Base-by-base conservation (phyloP, 2,329 filamentous ascomycete genomes). In the Cercospora sp. region DNA sequence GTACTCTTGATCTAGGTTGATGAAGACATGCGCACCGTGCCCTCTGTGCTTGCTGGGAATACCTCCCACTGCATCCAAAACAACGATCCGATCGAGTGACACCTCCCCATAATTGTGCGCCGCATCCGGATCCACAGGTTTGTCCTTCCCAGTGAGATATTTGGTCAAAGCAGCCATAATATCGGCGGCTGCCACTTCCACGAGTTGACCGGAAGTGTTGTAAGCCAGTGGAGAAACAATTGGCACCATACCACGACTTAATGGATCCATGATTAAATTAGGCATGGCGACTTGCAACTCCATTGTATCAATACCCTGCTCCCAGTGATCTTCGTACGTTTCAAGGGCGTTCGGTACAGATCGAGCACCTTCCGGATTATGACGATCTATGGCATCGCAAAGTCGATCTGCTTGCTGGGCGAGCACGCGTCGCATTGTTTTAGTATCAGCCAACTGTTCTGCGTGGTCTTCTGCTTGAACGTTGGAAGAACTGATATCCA, bases 1-100 rank as follows among this genome's bases (percentile, higher is more conserved):
- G 72, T 91, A 97, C 77, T 99, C 94, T 76, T 98, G 93, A 76
- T 96, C 91, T 66, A 99, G 85, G 74, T 99, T 99, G 76, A 99
- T 87, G 76, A 97, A 98, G 7, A 95, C 87, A 77, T 95, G 91
- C 1, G 91, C 86, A 61, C 85, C 87, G 72, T 79, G 90, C 81
- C 55, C 86, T 81, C 72, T 86, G 78, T 77, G 85, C 80, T 74
- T 85, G 77, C 67, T 92, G 0, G 95, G 95, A 57, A 94, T 93
- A 0, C 93, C 94, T 3, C 95, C 95, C 0, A 93, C 81, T 0
- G 92, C 89, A 78, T 99, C 95, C 6, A 99, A 84, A 30, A 99
- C 83, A 69, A 99, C 96, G 51, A 99, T 84, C 39, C 94, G 87
- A 76, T 98, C 94, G 5, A 99, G 81, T 0, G 65, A 66, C 2